Percentiles rank a stretch among this genome's conserved stretches.
phyloP scores from a whole-genome alignment of 2,329 filamentous ascomycete species.

The Bipolaris cookei region DNA sequence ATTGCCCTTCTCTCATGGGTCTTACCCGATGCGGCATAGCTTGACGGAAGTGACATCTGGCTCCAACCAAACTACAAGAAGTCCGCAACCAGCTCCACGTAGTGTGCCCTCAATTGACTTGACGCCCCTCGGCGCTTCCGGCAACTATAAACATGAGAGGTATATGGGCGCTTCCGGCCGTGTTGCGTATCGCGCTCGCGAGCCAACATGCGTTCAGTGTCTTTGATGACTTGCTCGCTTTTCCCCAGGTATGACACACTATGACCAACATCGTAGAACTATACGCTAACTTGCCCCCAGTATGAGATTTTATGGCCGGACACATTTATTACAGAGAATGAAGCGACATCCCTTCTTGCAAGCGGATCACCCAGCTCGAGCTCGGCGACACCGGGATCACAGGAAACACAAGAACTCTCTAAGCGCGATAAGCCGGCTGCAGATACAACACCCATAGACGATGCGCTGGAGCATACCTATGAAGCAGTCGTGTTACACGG shows the following conservation, averaged over 20 bases:
- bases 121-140: constrained; percentile 1
- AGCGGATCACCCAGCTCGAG: constrained; percentile 36
- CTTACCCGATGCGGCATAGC: constrained; percentile 19
- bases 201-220: constrained; percentile 76
- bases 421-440: constrained; percentile 35
- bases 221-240: constrained; percentile 84
- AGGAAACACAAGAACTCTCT: constrained; percentile 46
- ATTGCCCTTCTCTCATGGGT: constrained; percentile 3
- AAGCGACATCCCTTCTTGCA: constrained; percentile 67
- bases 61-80: constrained; percentile 32
- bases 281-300: constrained; percentile 54
- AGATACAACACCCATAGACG: constrained; percentile 22
- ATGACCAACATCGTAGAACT: neutral
- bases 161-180: constrained; percentile 56
- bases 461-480: constrained; percentile 58
- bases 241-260: constrained; percentile 72
- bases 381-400: constrained; percentile 37
- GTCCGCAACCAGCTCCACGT: constrained; percentile 20
- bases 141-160: constrained; percentile 46
- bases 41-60: constrained; percentile 40
- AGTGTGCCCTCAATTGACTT: constrained; percentile 10
- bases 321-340: constrained; percentile 71
- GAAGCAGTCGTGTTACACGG: constrained; percentile 76
- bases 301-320: constrained; percentile 81
- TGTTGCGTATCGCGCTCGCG: constrained; percentile 57